Conservation (phyloP, 805 yeast genomes). For the Yarrowia sp. region DNA sequence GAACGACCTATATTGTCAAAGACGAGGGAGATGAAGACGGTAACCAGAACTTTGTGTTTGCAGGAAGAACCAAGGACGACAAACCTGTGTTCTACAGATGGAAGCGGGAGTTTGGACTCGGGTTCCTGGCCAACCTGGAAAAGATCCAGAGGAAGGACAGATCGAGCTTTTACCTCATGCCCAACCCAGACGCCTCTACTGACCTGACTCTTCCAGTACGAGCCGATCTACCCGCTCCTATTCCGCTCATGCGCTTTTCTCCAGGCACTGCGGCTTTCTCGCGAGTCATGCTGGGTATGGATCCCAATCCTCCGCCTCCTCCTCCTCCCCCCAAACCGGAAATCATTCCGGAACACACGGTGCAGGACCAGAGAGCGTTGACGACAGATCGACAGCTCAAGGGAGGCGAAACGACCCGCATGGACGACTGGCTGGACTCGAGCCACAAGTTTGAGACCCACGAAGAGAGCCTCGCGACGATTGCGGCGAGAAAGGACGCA, state of each 20-base stretch:
- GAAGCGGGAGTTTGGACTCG: not conserved
- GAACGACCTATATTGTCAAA: slow-evolving; percentile 1
- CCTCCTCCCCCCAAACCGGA: not conserved
- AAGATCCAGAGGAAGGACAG: not conserved
- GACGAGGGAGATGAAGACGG: slow-evolving; percentile 7
- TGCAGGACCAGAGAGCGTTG: slow-evolving; percentile 10
- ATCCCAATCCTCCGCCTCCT: slow-evolving; percentile 11
- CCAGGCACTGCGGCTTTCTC: slow-evolving; percentile 7
- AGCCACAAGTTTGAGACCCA: not conserved
- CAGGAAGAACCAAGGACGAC: not conserved
- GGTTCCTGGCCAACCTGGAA: not conserved
- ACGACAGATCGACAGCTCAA: not conserved
- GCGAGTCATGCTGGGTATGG: slow-evolving; percentile 9
- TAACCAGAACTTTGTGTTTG: slow-evolving; percentile 1
- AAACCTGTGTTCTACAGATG: slow-evolving; percentile 15
- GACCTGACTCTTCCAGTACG: not conserved
- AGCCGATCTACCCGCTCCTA: slow-evolving; percentile 1
- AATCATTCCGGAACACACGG: not conserved
- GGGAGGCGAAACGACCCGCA: not conserved
- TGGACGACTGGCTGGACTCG: not conserved
- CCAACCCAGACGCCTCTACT: not conserved
- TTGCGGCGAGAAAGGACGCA: not conserved
- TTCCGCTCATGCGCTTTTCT: not conserved
- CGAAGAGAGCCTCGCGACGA: not conserved
- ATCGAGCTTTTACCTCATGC: slow-evolving; percentile 2